Base-by-base conservation (phyloP, 176 grass and related monocot species). In the Rhynchospora tenuis region DNA sequence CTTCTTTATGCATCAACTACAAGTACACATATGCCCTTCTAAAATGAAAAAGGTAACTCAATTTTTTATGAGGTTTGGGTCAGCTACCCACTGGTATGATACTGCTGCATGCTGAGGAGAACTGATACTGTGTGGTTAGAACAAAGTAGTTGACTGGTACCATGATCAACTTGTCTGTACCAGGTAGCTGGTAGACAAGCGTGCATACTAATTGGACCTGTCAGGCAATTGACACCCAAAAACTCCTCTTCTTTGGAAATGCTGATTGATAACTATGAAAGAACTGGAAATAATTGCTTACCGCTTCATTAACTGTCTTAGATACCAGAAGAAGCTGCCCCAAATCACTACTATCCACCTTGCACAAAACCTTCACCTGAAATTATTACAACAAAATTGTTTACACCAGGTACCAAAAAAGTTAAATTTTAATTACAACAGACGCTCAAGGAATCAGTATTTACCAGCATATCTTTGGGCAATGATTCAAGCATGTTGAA, bases 401-500 rank as follows among this genome's bases (percentile, higher is more conserved):
- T 65, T 56, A 67, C 26, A 55, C 57, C 5, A 5, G 4, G 78
- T 84, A 13, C 19, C 17, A 6, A 22, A 65, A 51, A 80, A 29
- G 3, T 2, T 50, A 54, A 24, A 19, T 23, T 51, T 13, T 1
- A 27, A 12, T 71, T 8, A 17, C n/a, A 62, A 47, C 8, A 74
- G 4, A 9, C 29, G 38, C 23, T 28, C 11, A 9, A 8, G 1
- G 28, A 61, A 46, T 16, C 19, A 10, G 14, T 1, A 59, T 47
- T 87, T 89, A 99, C 97, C 93, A 99, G 54, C 22, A 99, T 65
- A 73, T 99, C 91, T 55, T 89, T 81, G 58, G 97, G 93, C 62
- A 96, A 73, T 5, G 81, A 87, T 24, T 92, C 89, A 0, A 99
- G 77, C 16, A 88, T 81, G 81, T 75, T 90, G 14, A 73, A 48